Evolutionary conservation across 2,329 filamentous ascomycete species (phyloP).

Genomic region (Trichoderma asperellum): DNA sequence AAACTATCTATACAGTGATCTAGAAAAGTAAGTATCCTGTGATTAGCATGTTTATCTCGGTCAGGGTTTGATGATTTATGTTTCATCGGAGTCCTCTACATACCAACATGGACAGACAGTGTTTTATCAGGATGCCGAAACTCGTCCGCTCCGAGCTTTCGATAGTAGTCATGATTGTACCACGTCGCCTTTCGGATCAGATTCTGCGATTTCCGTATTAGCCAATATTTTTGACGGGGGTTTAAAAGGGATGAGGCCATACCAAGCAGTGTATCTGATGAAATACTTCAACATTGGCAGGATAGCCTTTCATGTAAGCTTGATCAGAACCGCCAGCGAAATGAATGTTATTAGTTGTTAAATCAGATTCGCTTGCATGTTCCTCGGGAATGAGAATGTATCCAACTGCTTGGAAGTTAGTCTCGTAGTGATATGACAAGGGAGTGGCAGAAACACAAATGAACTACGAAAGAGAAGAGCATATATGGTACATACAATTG

Average conservation of each 20-base stretch:
- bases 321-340: slow-evolving; percentile 2
- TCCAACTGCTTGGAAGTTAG: not conserved
- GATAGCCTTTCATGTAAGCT: not conserved
- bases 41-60: not conserved
- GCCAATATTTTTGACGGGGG: not conserved
- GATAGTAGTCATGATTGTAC: slow-evolving; percentile 14
- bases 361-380: slow-evolving; percentile 6
- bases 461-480: too few relatives aligned
- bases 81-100: not conserved
- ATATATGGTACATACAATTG: not conserved
- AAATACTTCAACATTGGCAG: slow-evolving; percentile 10
- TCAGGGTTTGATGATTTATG: not conserved
- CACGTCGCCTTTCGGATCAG: slow-evolving; percentile 5
- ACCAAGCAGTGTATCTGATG: slow-evolving; percentile 15
- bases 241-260: not conserved
- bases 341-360: slow-evolving; percentile 9
- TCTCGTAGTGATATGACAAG: not conserved
- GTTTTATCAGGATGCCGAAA: not conserved
- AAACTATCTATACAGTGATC: slow-evolving; percentile 13
- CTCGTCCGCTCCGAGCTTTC: slow-evolving; percentile 3
- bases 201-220: not conserved
- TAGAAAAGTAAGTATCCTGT: not conserved
- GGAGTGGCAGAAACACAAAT: not conserved
- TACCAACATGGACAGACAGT: not conserved
- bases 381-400: not conserved